phyloP scores from a whole-genome alignment of 495 filamentous ascomycete species.

The Talaromyces borbonicus region DNA sequence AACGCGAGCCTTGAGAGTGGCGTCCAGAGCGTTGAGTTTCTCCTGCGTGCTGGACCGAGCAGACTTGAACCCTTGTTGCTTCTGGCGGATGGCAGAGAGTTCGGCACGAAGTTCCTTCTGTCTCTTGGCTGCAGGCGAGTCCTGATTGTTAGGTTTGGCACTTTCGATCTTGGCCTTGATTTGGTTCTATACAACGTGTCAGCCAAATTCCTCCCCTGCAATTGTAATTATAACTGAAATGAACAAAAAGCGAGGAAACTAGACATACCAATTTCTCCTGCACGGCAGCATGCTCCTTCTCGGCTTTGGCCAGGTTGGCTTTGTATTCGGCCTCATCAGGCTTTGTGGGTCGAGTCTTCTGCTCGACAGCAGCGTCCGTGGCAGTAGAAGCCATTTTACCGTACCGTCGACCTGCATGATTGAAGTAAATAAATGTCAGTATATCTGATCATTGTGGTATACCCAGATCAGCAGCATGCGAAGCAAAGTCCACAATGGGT shows the following conservation, averaged over 20 bases:
- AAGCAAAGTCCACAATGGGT: no score
- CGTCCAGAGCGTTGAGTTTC: constrained; percentile 77
- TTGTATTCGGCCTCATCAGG: constrained; percentile 48
- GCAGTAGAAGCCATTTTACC: constrained; percentile 7
- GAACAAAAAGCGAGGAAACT: no score
- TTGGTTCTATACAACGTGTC: constrained; percentile 72
- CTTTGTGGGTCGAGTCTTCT: constrained; percentile 41
- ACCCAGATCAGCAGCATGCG: no score
- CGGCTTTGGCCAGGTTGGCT: constrained; percentile 58
- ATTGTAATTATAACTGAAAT: no score
- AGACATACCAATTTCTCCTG: constrained; percentile 61
- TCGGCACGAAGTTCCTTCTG: constrained; percentile 73
- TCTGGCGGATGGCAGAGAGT: constrained; percentile 58
- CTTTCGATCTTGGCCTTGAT: constrained; percentile 77
- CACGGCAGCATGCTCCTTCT: constrained; percentile 69
- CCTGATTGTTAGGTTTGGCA: constrained; percentile 64
- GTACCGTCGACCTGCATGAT: not conserved
- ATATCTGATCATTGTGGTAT: not conserved
- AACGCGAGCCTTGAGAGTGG: constrained; percentile 68
- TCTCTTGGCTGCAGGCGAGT: constrained; percentile 61
- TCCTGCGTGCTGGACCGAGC: constrained; percentile 65
- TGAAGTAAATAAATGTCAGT: not conserved
- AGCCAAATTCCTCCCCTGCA: no score
- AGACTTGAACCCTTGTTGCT: constrained; percentile 78
- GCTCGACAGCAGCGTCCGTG: constrained; percentile 22